Evolutionary conservation across 257 asterid species (phyloP).

Genomic region (Marsdenia floribunda): DNA sequence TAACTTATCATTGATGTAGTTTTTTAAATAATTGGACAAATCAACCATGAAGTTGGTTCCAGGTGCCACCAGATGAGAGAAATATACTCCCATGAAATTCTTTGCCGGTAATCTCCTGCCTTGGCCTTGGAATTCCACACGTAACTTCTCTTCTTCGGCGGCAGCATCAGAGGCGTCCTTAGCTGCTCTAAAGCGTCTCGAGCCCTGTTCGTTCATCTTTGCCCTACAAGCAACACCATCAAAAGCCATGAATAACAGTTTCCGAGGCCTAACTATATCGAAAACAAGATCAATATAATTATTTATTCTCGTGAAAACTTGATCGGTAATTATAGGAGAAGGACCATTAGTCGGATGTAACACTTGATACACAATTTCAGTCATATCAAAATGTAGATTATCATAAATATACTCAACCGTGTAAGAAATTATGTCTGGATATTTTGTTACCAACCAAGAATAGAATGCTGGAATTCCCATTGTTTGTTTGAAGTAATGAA

Average conservation of each 20-base stretch:
- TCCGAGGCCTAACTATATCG: constrained; percentile 53
- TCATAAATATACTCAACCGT: no score
- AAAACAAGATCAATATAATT: no score
- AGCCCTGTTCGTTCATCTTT: constrained; percentile 86
- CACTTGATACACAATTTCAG: no score
- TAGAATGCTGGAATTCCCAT: no score
- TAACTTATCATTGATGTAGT: constrained; percentile 37
- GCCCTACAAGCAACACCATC: constrained; percentile 98
- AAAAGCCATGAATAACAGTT: constrained; percentile 77
- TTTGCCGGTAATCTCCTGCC: constrained; percentile 87
- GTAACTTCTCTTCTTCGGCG: constrained; percentile 73
- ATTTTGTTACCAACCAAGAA: no score
- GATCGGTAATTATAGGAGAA: no score
- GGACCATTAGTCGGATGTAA: no score
- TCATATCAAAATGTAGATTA: no score
- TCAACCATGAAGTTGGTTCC: constrained; percentile 63
- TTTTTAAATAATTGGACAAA: constrained; percentile 44
- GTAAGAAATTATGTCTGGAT: no score
- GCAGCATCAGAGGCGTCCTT: constrained; percentile 87
- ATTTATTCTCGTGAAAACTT: no score
- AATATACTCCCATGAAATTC: constrained; percentile 58
- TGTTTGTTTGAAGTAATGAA: no score
- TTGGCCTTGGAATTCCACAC: constrained; percentile 67
- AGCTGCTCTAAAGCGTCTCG: constrained; percentile 88
- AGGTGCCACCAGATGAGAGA: constrained; percentile 63